Percentiles rank a stretch among this genome's conserved stretches.
Conservation (phyloP, 2,329 filamentous ascomycete genomes). For the Cryphonectria parasitica region DNA sequence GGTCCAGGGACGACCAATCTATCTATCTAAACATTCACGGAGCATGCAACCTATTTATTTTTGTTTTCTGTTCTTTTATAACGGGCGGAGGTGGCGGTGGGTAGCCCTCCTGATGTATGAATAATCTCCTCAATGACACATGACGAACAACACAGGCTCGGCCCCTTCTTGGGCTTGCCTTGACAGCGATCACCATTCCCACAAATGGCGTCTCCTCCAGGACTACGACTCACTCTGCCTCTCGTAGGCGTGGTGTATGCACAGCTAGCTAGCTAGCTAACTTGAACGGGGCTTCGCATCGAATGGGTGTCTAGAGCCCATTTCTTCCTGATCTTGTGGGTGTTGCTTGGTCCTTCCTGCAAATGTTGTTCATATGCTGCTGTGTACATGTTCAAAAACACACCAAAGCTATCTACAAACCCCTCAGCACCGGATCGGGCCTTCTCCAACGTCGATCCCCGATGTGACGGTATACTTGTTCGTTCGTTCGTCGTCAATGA, state of each 20-base stretch:
- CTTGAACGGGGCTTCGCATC: background rate
- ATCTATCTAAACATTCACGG: background rate
- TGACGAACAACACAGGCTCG: background rate
- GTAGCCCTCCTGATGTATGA: background rate
- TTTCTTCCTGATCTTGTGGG: too few species aligned
- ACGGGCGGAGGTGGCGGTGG: background rate
- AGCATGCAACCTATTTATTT: background rate
- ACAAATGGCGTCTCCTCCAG: background rate
- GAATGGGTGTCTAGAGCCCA: background rate
- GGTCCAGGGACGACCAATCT: background rate
- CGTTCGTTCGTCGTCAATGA: background rate
- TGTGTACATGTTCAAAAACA: too few species aligned
- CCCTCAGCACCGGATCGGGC: too few species aligned
- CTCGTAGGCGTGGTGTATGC: too few species aligned
- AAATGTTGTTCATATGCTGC: background rate
- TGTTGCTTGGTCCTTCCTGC: background rate
- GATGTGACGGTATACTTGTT: too few species aligned
- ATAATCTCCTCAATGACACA: slow-evolving; percentile 8
- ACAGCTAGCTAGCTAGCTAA: background rate
- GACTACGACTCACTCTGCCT: background rate
- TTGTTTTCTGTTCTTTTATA: background rate
- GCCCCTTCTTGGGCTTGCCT: background rate
- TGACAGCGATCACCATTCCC: background rate
- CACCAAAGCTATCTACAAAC: too few species aligned
- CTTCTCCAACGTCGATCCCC: too few species aligned